These are phyloP conservation scores for Urtica urens DNA, from an alignment of 306 rosid genomes.

Conservation along the genomic window DNA sequence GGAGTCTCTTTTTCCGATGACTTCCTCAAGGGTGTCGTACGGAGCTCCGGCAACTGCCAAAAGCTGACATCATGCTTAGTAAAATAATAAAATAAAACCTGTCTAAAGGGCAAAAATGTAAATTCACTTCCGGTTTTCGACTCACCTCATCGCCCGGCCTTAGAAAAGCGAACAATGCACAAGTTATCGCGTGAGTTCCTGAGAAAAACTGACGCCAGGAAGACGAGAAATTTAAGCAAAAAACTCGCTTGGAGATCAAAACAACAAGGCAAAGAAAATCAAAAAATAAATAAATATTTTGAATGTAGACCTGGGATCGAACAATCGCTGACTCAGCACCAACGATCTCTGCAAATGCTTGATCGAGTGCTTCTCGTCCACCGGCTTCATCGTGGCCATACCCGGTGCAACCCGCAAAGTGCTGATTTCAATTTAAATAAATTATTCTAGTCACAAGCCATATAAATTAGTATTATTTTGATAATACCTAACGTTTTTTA, in stretches of 20 bases:
- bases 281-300: not conserved
- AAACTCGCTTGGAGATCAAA: not conserved
- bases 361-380: conserved; percentile 92
- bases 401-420: conserved; percentile 85
- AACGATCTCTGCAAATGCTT: conserved; percentile 77
- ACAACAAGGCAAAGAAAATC: conserved; percentile 1
- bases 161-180: conserved; percentile 71
- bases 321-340: conserved; percentile 90
- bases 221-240: conserved; percentile 4
- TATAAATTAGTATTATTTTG: too few relatives aligned
- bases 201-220: conserved; percentile 72
- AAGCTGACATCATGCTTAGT: conserved; percentile 62
- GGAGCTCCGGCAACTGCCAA: conserved; percentile 99
- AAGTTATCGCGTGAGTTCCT: conserved; percentile 93
- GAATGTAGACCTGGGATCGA: conserved; percentile 67
- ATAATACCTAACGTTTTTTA: too few relatives aligned
- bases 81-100: too few relatives aligned
- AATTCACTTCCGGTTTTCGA: not conserved
- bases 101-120: not conserved
- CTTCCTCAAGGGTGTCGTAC: conserved; percentile 89
- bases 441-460: too few relatives aligned
- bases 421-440: conserved; percentile 36
- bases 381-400: conserved; percentile 99
- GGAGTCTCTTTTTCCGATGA: conserved; percentile 83
- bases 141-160: conserved; percentile 96